Evolutionary conservation across 768 basidiomycete species (phyloP), one percentile per base, ranked within the genome.

Genomic region (Naganishia onofrii): DNA sequence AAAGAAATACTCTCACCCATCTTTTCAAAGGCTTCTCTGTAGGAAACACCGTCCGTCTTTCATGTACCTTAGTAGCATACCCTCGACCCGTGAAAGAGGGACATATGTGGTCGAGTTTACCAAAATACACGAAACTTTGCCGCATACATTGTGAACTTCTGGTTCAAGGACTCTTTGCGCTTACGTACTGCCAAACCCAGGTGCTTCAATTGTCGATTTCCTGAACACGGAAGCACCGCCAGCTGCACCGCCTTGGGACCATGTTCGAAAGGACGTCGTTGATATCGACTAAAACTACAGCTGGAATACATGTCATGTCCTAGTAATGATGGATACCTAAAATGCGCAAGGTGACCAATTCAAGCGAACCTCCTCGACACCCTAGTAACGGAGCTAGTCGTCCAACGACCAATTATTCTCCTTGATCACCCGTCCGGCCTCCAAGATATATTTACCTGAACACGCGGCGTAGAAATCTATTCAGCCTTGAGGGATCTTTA

Each of bases 391-490:
- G 12, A 51, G 29, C 57, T 58, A 58, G n/a, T 36, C 34, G 28
- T 58, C 57, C n/a, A 58, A 36, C 57, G 57, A 36, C 57, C 57
- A 58, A 13, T 58, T 58, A 36, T 79, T 80, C 74, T 80, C 79
- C 73, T 81, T 81, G 70, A 80, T 72, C 8, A 80, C 72, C 70
- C 75, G 75, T 29, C 75, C 77, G 1, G 74, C 73, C 64, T 81
- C 81, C 28, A 80, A 68, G 52, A 81, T 81, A 64, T 75, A 80
- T 53, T 76, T 70, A 3, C 78, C 77, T 77, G 42, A 7, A 28
- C n/a, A 28, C 17, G 21, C 51, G 42, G 29, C 23, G 21, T 3
- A 7, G 21, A 51, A 12, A 21, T 42, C 23, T 28, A 19, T 15
- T 55, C 31, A 67, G 66, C 34, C 23, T 29, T 21, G n/a, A 12